A percentile compares a stretch with the other conserved stretches of the same genome.
Evolutionary conservation across 2,329 filamentous ascomycete genomes (phyloP).

Genomic region (Penicillium sp.): DNA sequence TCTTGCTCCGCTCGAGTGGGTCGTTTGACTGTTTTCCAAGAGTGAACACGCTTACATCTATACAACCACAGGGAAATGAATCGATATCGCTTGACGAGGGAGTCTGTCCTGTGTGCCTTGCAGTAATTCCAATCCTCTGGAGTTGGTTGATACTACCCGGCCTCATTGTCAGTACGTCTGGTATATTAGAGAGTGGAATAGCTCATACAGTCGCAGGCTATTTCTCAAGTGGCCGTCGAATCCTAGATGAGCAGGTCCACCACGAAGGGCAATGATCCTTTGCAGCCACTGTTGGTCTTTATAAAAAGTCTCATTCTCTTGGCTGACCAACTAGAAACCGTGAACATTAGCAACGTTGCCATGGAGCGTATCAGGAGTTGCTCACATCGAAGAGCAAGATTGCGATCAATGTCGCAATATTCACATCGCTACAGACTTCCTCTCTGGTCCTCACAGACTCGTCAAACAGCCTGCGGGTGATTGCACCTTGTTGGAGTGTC

Average conservation of each 20-base stretch:
- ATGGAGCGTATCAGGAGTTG: background rate
- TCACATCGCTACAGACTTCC: conserved; percentile 3
- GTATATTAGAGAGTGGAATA: too few relatives aligned
- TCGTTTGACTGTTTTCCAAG: too few relatives aligned
- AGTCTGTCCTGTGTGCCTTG: too few relatives aligned
- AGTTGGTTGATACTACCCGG: background rate
- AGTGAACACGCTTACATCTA: too few relatives aligned
- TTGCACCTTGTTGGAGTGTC: conserved; percentile 16
- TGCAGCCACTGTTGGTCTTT: conserved; percentile 9
- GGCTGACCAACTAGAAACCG: conserved; percentile 13
- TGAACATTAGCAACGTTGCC: background rate
- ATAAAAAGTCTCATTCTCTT: conserved; percentile 10
- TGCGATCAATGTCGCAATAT: conserved; percentile 8
- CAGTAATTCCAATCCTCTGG: too few relatives aligned
- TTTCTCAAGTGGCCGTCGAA: conserved; percentile 15
- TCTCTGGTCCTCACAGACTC: conserved; percentile 7
- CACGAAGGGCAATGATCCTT: conserved; percentile 7
- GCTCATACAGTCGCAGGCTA: conserved; percentile 7
- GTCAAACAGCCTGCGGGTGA: conserved; percentile 13
- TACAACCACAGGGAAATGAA: too few relatives aligned
- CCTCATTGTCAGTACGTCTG: too few relatives aligned
- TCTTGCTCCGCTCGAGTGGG: background rate
- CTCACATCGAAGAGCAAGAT: conserved; percentile 8
- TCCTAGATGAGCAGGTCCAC: conserved; percentile 11
- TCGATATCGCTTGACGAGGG: too few relatives aligned